Conservation (phyloP, 306 rosid genomes). For the Styphnolobium japonicum region DNA sequence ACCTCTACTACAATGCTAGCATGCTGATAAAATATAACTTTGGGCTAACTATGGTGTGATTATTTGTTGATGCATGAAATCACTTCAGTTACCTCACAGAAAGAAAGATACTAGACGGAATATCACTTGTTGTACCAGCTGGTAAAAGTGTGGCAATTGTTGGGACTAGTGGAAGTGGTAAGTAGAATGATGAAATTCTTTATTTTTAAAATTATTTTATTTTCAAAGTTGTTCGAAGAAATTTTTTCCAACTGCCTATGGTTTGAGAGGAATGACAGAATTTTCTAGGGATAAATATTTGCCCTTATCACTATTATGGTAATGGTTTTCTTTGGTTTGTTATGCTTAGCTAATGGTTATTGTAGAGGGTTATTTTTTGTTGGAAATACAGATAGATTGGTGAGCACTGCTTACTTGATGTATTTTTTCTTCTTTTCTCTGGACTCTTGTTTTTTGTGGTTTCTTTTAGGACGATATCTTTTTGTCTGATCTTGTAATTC, state of each 20-base stretch:
- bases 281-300: conserved; percentile 5
- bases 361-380: too few relatives aligned
- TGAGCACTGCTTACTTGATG: too few relatives aligned
- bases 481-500: too few relatives aligned
- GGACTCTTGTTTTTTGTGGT: too few relatives aligned
- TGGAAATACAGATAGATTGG: too few relatives aligned
- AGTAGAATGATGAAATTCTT: conserved; percentile 36
- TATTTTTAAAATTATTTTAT: conserved; percentile 10
- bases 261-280: not conserved
- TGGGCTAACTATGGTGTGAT: conserved; percentile 13
- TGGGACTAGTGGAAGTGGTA: conserved; percentile 99
- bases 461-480: too few relatives aligned
- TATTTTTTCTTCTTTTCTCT: too few relatives aligned
- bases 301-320: not conserved
- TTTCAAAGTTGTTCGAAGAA: not conserved
- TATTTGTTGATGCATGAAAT: conserved; percentile 27
- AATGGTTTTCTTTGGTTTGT: conserved; percentile 21
- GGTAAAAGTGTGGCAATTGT: conserved; percentile 99
- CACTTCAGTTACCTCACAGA: conserved; percentile 71
- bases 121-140: conserved; percentile 83
- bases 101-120: conserved; percentile 92
- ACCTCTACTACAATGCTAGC: not conserved
- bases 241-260: not conserved
- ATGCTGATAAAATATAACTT: conserved; percentile 8
- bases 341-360: too few relatives aligned